Conservation (phyloP, 352 stramenopile genomes). For the Peronospora destructor region DNA sequence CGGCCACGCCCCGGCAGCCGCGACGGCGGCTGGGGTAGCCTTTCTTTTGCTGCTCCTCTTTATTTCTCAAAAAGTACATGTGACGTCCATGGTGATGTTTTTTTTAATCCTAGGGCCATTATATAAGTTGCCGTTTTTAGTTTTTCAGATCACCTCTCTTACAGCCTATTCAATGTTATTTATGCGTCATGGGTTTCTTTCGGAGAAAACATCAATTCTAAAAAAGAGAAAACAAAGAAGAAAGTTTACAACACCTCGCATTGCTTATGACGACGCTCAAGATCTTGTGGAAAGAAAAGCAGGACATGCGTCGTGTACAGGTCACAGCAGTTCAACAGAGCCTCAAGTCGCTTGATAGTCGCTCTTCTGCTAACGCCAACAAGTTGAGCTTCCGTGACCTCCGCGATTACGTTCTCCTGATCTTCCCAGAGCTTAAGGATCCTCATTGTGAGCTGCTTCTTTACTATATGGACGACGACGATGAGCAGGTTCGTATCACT, state of each 20-base stretch:
- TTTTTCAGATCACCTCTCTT: background rate
- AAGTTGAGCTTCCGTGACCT: conserved; percentile 54
- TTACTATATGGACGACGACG: conserved; percentile 80
- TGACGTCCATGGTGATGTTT: no score
- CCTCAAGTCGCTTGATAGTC: conserved; percentile 42
- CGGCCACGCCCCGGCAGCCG: no score
- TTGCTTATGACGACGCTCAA: conserved; percentile 72
- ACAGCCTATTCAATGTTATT: background rate
- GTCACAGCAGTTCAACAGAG: conserved; percentile 56
- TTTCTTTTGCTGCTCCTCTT: no score
- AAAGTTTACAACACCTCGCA: background rate
- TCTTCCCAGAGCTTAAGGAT: conserved; percentile 49
- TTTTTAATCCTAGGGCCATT: no score
- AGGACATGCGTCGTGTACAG: conserved; percentile 83
- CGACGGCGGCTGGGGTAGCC: no score
- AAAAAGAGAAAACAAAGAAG: no score
- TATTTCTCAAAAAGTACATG: no score
- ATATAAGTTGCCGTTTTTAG: background rate
- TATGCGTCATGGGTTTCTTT: background rate
- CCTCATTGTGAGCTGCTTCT: conserved; percentile 41
- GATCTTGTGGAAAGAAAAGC: conserved; percentile 71
- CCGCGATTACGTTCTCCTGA: conserved; percentile 53
- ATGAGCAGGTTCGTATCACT: conserved; percentile 78
- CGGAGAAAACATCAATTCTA: no score
- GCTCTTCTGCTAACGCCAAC: conserved; percentile 22